These are phyloP conservation scores for Xylaria acuta DNA, from an alignment of 495 filamentous ascomycete species.

Conservation along the genomic window DNA sequence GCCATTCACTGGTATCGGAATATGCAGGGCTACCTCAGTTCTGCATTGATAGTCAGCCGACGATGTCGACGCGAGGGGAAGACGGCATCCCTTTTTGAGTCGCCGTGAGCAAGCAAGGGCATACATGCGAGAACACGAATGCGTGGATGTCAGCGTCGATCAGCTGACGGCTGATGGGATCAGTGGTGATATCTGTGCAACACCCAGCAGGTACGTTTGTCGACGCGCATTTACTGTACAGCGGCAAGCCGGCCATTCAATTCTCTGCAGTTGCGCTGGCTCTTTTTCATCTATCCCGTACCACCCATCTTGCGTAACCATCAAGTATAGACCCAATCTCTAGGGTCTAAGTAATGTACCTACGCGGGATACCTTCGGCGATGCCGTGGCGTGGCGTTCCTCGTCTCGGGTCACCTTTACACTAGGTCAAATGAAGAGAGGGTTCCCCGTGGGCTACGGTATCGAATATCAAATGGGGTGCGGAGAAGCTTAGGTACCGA, in stretches of 20 bases:
- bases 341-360: too few species aligned
- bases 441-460: not conserved
- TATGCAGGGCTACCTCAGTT: not conserved
- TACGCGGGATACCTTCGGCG: not conserved
- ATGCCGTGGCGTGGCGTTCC: not conserved
- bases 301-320: not conserved
- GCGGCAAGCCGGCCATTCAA: not conserved
- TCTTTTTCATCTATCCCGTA: not conserved
- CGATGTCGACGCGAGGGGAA: not conserved
- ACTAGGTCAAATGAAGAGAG: not conserved
- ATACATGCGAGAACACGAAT: not conserved
- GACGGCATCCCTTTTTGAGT: not conserved
- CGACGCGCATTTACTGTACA: not conserved
- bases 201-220: not conserved
- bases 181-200: too few species aligned
- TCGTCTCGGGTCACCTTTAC: conserved; percentile 2
- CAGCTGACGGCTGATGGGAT: conserved; percentile 7
- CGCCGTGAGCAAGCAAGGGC: not conserved
- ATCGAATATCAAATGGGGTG: conserved; percentile 2
- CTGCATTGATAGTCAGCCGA: not conserved
- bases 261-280: not conserved
- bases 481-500: conserved; percentile 3
- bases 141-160: conserved; percentile 9
- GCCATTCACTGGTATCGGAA: not conserved
- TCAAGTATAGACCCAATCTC: not conserved